phyloP scores from a whole-genome alignment of 2,329 filamentous ascomycete genomes.

The Pestalotiopsis sp. region DNA sequence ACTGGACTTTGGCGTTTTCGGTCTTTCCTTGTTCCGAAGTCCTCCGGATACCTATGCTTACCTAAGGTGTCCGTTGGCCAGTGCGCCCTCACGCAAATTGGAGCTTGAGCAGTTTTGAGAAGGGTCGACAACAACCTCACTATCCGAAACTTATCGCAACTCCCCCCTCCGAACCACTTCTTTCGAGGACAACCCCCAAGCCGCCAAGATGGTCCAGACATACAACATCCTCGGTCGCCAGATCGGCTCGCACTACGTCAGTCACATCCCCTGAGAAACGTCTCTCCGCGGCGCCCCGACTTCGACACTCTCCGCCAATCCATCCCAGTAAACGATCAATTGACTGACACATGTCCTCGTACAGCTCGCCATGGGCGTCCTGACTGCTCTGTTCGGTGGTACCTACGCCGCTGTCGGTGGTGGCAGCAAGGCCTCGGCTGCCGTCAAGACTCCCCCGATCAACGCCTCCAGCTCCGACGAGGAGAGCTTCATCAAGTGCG shows the following conservation, averaged over 20 bases:
- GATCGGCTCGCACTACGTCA: conserved; percentile 64
- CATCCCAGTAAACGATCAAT: conserved; percentile 14
- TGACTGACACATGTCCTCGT: conserved; percentile 11
- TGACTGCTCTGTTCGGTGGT: conserved; percentile 54
- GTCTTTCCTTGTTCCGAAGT: conserved; percentile 7
- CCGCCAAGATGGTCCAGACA: conserved; percentile 48
- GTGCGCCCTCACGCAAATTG: conserved; percentile 19
- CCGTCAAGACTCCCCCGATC: conserved; percentile 56
- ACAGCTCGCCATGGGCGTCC: conserved; percentile 61
- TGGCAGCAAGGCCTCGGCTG: conserved; percentile 42
- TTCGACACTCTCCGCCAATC: background rate
- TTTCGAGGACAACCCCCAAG: conserved; percentile 26
- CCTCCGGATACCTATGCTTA: background rate
- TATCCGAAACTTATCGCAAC: conserved; percentile 20
- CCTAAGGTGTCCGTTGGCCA: conserved; percentile 6
- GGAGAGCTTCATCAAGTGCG: conserved; percentile 68
- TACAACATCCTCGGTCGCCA: conserved; percentile 63
- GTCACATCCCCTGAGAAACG: conserved; percentile 32
- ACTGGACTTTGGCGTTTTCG: background rate
- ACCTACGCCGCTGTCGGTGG: conserved; percentile 47
- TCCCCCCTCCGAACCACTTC: conserved; percentile 18
- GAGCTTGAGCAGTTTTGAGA: conserved; percentile 32
- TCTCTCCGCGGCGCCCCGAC: background rate
- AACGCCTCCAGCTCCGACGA: conserved; percentile 65
- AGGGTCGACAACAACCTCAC: conserved; percentile 19